Evolutionary conservation across 2,329 filamentous ascomycete genomes (phyloP).

Genomic region (Septoria petroselini): DNA sequence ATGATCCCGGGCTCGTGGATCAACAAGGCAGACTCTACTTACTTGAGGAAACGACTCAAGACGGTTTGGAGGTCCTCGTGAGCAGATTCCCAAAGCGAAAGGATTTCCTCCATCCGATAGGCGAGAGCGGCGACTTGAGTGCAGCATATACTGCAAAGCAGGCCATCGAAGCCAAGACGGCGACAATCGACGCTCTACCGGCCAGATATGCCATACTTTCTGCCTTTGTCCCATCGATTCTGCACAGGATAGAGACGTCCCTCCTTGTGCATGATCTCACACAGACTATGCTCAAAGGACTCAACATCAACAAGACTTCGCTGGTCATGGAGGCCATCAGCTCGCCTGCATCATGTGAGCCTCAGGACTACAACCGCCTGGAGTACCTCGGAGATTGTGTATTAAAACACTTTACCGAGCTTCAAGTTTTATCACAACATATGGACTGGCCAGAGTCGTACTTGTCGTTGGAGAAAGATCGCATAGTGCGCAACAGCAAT

Average conservation of each 20-base stretch:
- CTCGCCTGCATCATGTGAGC: conserved; percentile 58
- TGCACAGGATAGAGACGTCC: conserved; percentile 64
- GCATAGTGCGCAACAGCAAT: conserved; percentile 67
- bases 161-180: conserved; percentile 49
- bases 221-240: conserved; percentile 68
- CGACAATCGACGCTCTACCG: conserved; percentile 50
- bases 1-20: conserved; percentile 19
- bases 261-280: conserved; percentile 63
- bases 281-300: conserved; percentile 49
- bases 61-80: conserved; percentile 5
- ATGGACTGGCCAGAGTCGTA: conserved; percentile 72
- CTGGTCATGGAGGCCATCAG: conserved; percentile 69
- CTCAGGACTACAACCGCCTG: conserved; percentile 72
- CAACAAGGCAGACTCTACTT: conserved; percentile 24
- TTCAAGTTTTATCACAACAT: conserved; percentile 62
- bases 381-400: conserved; percentile 86
- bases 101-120: conserved; percentile 56
- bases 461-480: conserved; percentile 65
- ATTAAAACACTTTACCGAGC: conserved; percentile 68
- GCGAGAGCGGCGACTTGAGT: conserved; percentile 17
- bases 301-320: conserved; percentile 53
- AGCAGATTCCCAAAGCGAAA: conserved; percentile 51
- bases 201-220: conserved; percentile 48
- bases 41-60: conserved; percentile 10
- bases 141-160: conserved; percentile 44